Percentiles rank a stretch among this genome's conserved stretches.
These are phyloP conservation scores for Buddleja alternifolia DNA, from an alignment of 257 asterid species.

Conservation along the genomic window DNA sequence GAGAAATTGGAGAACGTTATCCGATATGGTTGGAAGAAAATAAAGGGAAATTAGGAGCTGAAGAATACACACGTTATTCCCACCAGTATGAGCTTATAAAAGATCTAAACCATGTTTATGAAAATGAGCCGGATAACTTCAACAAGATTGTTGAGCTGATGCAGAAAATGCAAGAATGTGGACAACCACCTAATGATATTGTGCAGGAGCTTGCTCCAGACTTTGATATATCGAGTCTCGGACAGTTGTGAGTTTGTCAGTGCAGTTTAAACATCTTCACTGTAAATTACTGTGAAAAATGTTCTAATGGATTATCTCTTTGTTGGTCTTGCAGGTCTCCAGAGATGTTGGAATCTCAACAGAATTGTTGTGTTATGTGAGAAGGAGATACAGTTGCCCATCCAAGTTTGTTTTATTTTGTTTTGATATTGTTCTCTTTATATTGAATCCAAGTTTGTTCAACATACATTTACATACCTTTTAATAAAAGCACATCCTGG, in stretches of 20 bases:
- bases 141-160: slow-evolving; percentile 93
- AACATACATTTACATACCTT: background rate
- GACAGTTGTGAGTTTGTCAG: slow-evolving; percentile 69
- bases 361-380: slow-evolving; percentile 64
- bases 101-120: slow-evolving; percentile 72
- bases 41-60: slow-evolving; percentile 59
- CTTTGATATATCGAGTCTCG: slow-evolving; percentile 72
- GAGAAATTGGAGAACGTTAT: slow-evolving; percentile 90
- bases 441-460: background rate
- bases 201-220: slow-evolving; percentile 94
- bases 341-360: slow-evolving; percentile 77
- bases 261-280: background rate
- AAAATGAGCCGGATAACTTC: slow-evolving; percentile 81
- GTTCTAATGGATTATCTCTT: background rate
- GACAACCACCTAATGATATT: slow-evolving; percentile 94
- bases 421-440: slow-evolving; percentile 8
- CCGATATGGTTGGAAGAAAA: slow-evolving; percentile 90
- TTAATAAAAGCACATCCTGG: no score
- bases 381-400: slow-evolving; percentile 5
- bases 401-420: slow-evolving; percentile 10
- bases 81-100: slow-evolving; percentile 69
- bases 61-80: slow-evolving; percentile 66
- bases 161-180: slow-evolving; percentile 99
- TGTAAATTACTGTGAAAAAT: background rate
- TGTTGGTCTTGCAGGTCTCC: slow-evolving; percentile 67